Conservation (phyloP, 2,329 filamentous ascomycete genomes). For the Monosporascus ibericus region DNA sequence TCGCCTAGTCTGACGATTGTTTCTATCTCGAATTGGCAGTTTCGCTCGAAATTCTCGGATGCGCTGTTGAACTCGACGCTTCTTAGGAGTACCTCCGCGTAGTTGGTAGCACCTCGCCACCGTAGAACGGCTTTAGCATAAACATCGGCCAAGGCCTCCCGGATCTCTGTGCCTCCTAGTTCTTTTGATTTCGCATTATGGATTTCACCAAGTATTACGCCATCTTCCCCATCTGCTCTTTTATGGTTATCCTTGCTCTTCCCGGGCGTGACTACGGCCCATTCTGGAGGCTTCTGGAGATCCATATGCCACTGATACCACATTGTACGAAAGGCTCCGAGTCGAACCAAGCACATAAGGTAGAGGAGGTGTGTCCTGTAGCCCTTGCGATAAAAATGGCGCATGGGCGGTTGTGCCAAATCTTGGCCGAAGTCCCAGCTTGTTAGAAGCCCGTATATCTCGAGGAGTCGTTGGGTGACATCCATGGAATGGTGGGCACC, state of each 20-base stretch:
- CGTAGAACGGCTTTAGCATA: constrained; percentile 4
- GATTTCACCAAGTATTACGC: neutral
- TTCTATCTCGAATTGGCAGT: constrained; percentile 18
- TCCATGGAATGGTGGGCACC: neutral
- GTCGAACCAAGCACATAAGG: constrained; percentile 16
- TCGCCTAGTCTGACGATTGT: constrained; percentile 9
- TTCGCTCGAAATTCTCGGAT: constrained; percentile 3
- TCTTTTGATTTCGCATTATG: neutral
- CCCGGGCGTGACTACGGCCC: neutral
- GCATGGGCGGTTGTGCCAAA: constrained; percentile 5
- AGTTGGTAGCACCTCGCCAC: constrained; percentile 1
- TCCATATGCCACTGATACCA: constrained; percentile 17
- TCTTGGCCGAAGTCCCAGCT: constrained; percentile 12
- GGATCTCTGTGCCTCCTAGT: neutral
- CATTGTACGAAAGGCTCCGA: constrained; percentile 23
- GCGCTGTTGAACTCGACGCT: constrained; percentile 5
- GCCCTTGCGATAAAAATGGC: neutral
- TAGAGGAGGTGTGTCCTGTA: constrained; percentile 3
- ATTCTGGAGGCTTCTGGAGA: neutral
- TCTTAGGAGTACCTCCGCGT: constrained; percentile 2
- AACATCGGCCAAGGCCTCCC: neutral
- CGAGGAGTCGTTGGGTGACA: constrained; percentile 5
- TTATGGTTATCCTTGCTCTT: neutral
- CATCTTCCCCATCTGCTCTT: neutral
- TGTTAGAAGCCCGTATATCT: constrained; percentile 18